A percentile compares a stretch with the other conserved stretches of the same genome.
phyloP scores from a whole-genome alignment of 2,329 filamentous ascomycete species.

The Cercospora sp. region DNA sequence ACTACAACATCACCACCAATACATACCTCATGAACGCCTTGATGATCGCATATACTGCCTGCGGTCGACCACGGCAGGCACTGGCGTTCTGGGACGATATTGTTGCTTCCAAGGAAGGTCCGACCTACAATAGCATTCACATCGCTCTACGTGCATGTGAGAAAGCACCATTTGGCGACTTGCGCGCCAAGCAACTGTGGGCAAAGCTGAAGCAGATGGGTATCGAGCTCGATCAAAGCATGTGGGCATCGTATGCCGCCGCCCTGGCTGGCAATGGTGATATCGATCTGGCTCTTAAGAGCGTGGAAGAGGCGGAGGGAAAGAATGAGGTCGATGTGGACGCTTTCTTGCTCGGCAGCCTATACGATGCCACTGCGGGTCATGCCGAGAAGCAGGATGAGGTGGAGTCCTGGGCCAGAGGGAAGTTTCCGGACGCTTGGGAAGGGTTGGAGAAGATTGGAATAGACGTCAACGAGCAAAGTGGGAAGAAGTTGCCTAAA shows the following conservation, averaged over 20 bases:
- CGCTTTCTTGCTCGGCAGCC: conserved; percentile 71
- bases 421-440: conserved; percentile 70
- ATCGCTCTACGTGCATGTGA: conserved; percentile 81
- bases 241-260: conserved; percentile 76
- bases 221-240: conserved; percentile 69
- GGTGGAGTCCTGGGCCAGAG: conserved; percentile 72
- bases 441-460: conserved; percentile 60
- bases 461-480: conserved; percentile 23
- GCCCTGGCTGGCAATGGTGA: conserved; percentile 72
- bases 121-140: conserved; percentile 75
- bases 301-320: conserved; percentile 66
- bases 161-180: conserved; percentile 51
- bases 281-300: conserved; percentile 64
- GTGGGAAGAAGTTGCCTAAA: conserved; percentile 24
- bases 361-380: conserved; percentile 72
- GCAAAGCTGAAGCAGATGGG: conserved; percentile 70
- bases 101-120: conserved; percentile 78
- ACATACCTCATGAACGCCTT: conserved; percentile 79
- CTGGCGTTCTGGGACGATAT: conserved; percentile 84
- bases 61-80: conserved; percentile 64
- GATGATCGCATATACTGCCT: conserved; percentile 80
- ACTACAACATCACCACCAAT: conserved; percentile 72
- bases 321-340: conserved; percentile 68
- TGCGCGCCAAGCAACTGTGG: conserved; percentile 63
- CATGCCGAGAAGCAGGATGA: conserved; percentile 57